These are phyloP conservation scores for Aspergillus arachidicola DNA, from an alignment of 2,329 filamentous ascomycete genomes.

Conservation along the genomic window DNA sequence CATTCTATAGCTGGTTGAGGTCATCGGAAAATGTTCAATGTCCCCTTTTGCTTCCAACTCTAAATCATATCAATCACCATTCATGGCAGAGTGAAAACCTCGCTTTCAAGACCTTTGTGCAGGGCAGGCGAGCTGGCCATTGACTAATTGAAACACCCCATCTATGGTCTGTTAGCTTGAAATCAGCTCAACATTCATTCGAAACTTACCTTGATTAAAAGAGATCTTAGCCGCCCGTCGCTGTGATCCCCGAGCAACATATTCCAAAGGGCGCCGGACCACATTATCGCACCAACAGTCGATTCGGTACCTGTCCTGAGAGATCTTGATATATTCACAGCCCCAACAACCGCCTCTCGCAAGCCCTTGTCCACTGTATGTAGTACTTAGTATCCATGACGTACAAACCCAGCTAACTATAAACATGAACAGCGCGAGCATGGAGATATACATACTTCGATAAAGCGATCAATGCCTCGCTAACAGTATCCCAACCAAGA, in stretches of 20 bases:
- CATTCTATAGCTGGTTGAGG: no score
- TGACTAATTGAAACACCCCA: not conserved
- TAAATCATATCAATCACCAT: not conserved
- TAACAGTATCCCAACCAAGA: not conserved
- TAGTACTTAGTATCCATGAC: not conserved
- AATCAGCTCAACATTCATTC: not conserved
- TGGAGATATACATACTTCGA: not conserved
- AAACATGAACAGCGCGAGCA: not conserved
- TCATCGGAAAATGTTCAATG: no score
- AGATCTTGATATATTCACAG: not conserved
- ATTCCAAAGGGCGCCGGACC: not conserved
- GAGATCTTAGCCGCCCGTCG: not conserved
- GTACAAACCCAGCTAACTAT: not conserved
- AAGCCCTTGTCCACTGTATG: not conserved
- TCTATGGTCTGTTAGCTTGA: not conserved
- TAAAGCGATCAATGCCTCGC: not conserved
- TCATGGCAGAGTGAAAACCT: not conserved
- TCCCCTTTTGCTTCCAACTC: no score
- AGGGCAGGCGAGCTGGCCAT: not conserved
- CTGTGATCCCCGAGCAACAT: not conserved
- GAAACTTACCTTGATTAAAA: not conserved
- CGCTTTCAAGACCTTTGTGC: not conserved
- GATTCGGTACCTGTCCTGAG: not conserved
- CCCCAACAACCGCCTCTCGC: not conserved
- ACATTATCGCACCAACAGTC: not conserved